Evolutionary conservation across 495 filamentous ascomycete species (phyloP), one percentile per base, ranked within the genome.

Genomic region (Tricharina praecox): DNA sequence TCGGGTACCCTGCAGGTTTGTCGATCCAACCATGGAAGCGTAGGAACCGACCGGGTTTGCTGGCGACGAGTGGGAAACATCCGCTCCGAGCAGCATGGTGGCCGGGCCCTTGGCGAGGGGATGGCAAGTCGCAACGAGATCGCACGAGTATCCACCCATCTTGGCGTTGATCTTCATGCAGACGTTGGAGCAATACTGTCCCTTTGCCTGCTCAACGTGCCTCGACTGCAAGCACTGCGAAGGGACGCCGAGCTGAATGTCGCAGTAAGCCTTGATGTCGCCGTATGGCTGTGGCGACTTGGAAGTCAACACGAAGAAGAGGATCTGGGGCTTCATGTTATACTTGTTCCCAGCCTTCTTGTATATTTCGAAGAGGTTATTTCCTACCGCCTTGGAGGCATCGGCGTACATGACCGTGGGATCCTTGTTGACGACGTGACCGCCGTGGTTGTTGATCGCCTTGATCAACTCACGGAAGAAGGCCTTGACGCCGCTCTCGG

Each of bases 111-210:
- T 46, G 47, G 66, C 67, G 0, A 64, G 52, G 3, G 56, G 54
- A 9, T 51, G 25, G 23, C 45, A 28, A 8, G 13, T 24, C n/a
- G 50, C 48, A 13, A 60, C 51, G 3, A 51, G 50, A 15, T 54
- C 61, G n/a, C 47, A 65, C 13, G 82, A 93, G 3, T 73, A 67
- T 13, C 90, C 90, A 26, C 90, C 90, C n/a, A 94, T 75, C 66
- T 95, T 97, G 13, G 82, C 79, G 55, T 96, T 95, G 47, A 97
- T 71, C 63, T 97, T 97, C 82, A 95, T 85, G 40, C 73, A 67
- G 21, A 94, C 81, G 56, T 95, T 95, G 1, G 81, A 87, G 50
- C 76, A 71, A 63, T 93, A 93, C 62, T 96, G 87, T 0, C 66
- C 66, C 13, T 76, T 67, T 19, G 64, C 67, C 52, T 75, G 78